phyloP scores from a whole-genome alignment of 805 yeast genomes.

The Vanderwaltozyma polyspora region DNA sequence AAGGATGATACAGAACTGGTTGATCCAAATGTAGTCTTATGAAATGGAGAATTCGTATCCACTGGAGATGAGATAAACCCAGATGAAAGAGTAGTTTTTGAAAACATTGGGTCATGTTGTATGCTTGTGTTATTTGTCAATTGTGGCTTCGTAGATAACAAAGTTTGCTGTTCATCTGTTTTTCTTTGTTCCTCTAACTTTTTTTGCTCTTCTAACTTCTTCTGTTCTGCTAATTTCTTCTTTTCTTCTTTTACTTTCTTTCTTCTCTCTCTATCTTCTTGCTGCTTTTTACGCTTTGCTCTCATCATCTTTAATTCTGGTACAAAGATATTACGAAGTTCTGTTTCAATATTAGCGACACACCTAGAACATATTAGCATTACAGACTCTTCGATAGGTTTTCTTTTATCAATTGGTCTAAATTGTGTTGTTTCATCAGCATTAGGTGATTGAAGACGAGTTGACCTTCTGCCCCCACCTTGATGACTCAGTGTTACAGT shows the following conservation, averaged over 20 bases:
- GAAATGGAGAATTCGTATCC: too few species aligned
- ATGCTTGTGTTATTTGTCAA: too few species aligned
- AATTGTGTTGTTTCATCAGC: not conserved
- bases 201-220: not conserved
- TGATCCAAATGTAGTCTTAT: too few species aligned
- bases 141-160: too few species aligned
- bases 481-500: slow-evolving; percentile 13
- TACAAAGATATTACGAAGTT: slow-evolving; percentile 14
- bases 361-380: slow-evolving; percentile 21
- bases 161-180: not conserved
- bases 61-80: too few species aligned
- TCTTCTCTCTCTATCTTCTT: slow-evolving; percentile 22
- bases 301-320: slow-evolving; percentile 17
- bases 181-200: not conserved
- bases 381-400: slow-evolving; percentile 12
- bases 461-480: slow-evolving; percentile 12
- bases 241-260: slow-evolving; percentile 16
- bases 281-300: slow-evolving; percentile 15
- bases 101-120: too few species aligned
- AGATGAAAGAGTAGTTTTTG: too few species aligned
- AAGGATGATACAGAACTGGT: too few species aligned
- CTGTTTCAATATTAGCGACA: slow-evolving; percentile 13
- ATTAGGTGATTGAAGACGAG: slow-evolving; percentile 7
- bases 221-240: not conserved
- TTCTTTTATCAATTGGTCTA: slow-evolving; percentile 20